Evolutionary conservation across 176 grass and related monocot genomes (phyloP).

Genomic region (Chloris gayana): DNA sequence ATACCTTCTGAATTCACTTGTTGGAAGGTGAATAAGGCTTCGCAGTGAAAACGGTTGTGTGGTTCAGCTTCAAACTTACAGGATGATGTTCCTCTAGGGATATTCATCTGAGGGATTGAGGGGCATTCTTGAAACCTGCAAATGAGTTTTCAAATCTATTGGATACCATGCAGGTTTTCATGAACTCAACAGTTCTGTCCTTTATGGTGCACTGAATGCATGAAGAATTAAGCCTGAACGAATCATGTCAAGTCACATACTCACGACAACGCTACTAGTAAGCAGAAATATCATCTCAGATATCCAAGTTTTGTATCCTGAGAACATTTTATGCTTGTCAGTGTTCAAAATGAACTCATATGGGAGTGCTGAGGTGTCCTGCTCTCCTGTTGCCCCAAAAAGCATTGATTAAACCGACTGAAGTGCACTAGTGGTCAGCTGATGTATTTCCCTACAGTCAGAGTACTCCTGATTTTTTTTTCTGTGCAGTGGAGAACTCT

Average conservation of each 20-base stretch:
- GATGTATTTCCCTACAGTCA: not conserved
- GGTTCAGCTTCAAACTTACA: not conserved
- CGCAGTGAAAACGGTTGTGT: not conserved
- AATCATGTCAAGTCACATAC: not conserved
- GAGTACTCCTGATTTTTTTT: not conserved
- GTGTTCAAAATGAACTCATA: not conserved
- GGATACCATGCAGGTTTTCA: not conserved
- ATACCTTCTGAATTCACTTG: conserved; percentile 77
- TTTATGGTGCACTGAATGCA: not conserved
- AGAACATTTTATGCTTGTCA: not conserved
- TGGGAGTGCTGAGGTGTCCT: not conserved
- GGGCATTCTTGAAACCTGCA: not conserved
- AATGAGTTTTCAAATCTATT: not conserved
- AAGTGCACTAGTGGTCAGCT: not conserved
- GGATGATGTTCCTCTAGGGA: not conserved
- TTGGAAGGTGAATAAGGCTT: conserved; percentile 60
- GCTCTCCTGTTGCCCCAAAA: not conserved
- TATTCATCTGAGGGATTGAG: not conserved
- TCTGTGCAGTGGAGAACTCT: not conserved
- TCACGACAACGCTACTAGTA: not conserved
- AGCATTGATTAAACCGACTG: not conserved
- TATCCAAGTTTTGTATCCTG: not conserved
- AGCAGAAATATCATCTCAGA: not conserved
- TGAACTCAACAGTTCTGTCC: not conserved
- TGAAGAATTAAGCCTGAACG: not conserved